Evolutionary conservation across 768 basidiomycete genomes (phyloP), one percentile per base, ranked within the genome.

Genomic region (Brasilioporus rufonigricans): DNA sequence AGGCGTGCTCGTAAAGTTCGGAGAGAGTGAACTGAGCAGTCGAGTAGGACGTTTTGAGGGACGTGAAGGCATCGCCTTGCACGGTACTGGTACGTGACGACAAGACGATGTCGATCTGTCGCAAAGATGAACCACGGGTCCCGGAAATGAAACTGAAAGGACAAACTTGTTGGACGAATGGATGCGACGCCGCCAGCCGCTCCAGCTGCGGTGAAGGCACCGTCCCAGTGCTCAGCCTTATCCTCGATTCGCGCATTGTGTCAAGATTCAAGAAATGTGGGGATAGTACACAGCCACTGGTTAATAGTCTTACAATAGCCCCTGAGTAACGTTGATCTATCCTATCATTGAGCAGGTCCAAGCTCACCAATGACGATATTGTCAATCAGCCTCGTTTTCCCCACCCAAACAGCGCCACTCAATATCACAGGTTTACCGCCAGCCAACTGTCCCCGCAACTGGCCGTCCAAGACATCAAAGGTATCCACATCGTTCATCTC

Each of bases 351-450:
- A n/a, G n/a, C n/a, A n/a, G n/a, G n/a, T n/a, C n/a, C n/a, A n/a
- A n/a, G n/a, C n/a, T n/a, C n/a, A n/a, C 36, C 36, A n/a, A 97
- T 70, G 40, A 97, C 74, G 48, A 97, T 70, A 68, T 98, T 99
- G 72, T 99, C 96, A 40, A 99, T 98, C 61, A 99, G 69, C 60
- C 95, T 80, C 38, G 94, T 98, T 66, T 78, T 80, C 38, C 91
- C 92, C 3, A 95, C 81, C 81, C 87, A 89, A 58, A 95, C 64
- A 27, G 92, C 93, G 2, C 93, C 94, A 57, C 93, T 96, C 48
- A 98, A 62, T 21, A 97, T 82, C 29, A 87, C 83, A 57, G 65
- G 19, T 57, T 69, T 67, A 56, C 67, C 48, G 14, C 65, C 60
- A 7, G 70, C n/a, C n/a, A n/a, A 67, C n/a, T 59, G 59, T 53